phyloP scores from a whole-genome alignment of 305 asterid species.

The Fraxinus greggii region DNA sequence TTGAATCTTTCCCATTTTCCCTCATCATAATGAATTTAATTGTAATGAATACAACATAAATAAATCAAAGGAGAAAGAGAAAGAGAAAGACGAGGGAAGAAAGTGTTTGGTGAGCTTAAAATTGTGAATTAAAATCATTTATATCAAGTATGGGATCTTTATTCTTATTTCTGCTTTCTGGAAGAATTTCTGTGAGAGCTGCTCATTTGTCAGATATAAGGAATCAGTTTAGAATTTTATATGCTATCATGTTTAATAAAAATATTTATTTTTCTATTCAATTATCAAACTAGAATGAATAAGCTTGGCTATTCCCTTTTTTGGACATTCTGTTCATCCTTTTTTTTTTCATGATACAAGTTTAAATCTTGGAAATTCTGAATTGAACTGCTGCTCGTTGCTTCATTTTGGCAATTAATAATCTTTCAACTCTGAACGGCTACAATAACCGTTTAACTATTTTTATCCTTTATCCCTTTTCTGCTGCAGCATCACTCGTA shows the following conservation, averaged over 20 bases:
- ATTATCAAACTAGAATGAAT: neutral
- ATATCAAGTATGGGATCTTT: neutral
- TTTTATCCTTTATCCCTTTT: neutral
- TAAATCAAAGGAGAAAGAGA: neutral
- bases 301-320: no score
- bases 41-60: neutral
- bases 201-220: neutral
- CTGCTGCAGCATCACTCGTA: neutral
- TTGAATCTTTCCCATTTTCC: neutral
- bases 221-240: neutral
- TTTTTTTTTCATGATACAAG: no score
- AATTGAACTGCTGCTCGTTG: neutral
- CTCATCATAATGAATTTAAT: neutral
- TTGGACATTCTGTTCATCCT: no score
- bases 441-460: neutral
- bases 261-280: neutral
- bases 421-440: neutral
- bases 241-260: neutral
- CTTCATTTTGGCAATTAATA: neutral
- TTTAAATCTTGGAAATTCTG: neutral
- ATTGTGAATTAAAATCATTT: neutral
- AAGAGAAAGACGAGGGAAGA: neutral
- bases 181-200: neutral
- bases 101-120: neutral
- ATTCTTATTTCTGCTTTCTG: neutral